These are phyloP conservation scores for Tetradesmus lagerheimii DNA, from an alignment of 139 green algal genomes.

Conservation along the genomic window DNA sequence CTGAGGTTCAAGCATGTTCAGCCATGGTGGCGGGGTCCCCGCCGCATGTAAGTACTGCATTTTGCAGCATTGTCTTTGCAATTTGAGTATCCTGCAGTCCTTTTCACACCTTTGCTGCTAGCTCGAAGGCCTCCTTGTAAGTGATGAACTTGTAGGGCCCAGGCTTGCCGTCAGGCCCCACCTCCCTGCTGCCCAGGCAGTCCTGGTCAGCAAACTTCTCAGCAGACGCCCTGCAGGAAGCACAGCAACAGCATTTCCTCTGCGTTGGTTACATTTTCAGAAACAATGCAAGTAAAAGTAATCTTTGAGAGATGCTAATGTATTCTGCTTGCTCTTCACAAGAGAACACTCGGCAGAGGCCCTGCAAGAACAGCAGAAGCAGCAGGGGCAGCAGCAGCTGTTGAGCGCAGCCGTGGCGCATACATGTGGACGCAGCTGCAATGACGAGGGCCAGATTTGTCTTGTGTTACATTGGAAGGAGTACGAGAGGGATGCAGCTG, in stretches of 20 bases:
- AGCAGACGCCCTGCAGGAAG: constrained; percentile 17
- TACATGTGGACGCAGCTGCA: background rate
- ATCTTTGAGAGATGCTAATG: too few species aligned
- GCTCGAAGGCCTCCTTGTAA: constrained; percentile 40
- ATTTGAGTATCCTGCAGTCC: too few species aligned
- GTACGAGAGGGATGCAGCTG: too few species aligned
- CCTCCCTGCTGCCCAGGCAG: constrained; percentile 44
- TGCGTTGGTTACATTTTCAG: too few species aligned
- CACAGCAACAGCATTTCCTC: too few species aligned
- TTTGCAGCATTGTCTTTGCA: background rate
- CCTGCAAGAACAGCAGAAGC: constrained; percentile 2
- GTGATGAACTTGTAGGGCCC: constrained; percentile 49
- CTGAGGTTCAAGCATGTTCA: too few species aligned
- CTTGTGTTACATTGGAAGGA: too few species aligned
- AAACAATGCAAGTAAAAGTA: too few species aligned
- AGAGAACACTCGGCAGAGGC: constrained; percentile 4
- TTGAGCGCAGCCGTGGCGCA: background rate
- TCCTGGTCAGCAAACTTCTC: constrained; percentile 10
- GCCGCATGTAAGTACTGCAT: too few species aligned
- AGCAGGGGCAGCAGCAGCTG: background rate
- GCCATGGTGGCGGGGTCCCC: too few species aligned
- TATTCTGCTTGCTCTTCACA: too few species aligned
- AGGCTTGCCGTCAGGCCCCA: constrained; percentile 25
- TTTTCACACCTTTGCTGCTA: background rate
- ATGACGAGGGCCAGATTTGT: too few species aligned